Evolutionary conservation across 2,329 filamentous ascomycete genomes (phyloP).

Genomic region (Fusarium chaquense): DNA sequence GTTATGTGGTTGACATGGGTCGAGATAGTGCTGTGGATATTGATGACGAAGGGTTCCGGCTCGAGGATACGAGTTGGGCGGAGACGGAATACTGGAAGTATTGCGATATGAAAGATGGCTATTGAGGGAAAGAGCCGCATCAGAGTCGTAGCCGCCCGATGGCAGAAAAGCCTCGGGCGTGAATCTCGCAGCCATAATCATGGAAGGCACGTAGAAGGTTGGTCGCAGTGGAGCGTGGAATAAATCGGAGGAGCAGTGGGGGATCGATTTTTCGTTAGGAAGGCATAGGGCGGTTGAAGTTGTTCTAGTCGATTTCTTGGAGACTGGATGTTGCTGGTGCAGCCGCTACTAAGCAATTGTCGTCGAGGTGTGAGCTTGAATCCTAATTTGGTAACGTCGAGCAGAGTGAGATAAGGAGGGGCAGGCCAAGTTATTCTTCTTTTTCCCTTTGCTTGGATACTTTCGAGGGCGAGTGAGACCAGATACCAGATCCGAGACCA

Average conservation of each 20-base stretch:
- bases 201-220: slow-evolving; percentile 28
- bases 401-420: slow-evolving; percentile 1
- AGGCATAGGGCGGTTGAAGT: slow-evolving; percentile 34
- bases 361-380: slow-evolving; percentile 1
- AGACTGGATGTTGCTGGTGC: slow-evolving; percentile 8
- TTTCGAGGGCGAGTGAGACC: slow-evolving; percentile 23
- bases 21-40: slow-evolving; percentile 41
- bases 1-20: slow-evolving; percentile 31
- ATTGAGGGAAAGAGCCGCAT: slow-evolving; percentile 37
- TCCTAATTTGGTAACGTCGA: background rate
- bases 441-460: slow-evolving; percentile 3
- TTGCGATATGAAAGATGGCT: slow-evolving; percentile 32
- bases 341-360: slow-evolving; percentile 14
- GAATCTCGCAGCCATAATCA: slow-evolving; percentile 45
- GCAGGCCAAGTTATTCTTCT: slow-evolving; percentile 8
- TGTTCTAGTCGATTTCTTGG: slow-evolving; percentile 23
- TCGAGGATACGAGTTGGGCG: slow-evolving; percentile 39
- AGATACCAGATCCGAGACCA: slow-evolving; percentile 26
- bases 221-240: slow-evolving; percentile 29
- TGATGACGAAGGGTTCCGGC: slow-evolving; percentile 40
- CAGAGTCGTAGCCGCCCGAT: slow-evolving; percentile 45
- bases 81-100: slow-evolving; percentile 31
- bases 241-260: slow-evolving; percentile 32
- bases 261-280: slow-evolving; percentile 36
- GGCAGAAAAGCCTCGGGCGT: slow-evolving; percentile 48